Evolutionary conservation across 2,329 filamentous ascomycete species (phyloP), one percentile per base, ranked within the genome.

Genomic region (Lomentospora prolificans): DNA sequence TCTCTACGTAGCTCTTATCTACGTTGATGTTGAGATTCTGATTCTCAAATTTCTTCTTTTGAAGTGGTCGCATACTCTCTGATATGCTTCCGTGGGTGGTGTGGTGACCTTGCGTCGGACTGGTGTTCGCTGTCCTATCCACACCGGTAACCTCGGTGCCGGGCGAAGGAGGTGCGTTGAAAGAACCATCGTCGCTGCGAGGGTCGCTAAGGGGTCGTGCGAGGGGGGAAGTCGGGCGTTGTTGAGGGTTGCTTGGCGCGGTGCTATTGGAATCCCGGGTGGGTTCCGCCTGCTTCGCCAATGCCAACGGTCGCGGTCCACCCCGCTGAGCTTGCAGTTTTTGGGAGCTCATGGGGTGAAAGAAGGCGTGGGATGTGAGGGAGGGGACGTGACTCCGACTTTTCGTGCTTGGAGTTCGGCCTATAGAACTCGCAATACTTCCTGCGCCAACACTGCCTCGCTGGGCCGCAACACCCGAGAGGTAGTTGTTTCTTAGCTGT

Each of bases 321-420:
- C 46, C 46, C 5, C 51, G 65, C 70, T 97, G 94, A 55, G 90
- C 90, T 71, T 97, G 92, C 53, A 97, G 76, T 67, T 90, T 87
- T 68, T 96, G 90, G 24, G 92, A 95, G 72, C 91, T 97, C 90
- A 99, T 95, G 39, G 94, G 94, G 22, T 86, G 87, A 67, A 95
- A 96, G 73, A 99, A 97, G 55, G 89, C 92, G 65, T 92, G 87
- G 14, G 90, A 90, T 2, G 90, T 86, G 55, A 99, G 75, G 1
- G 87, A 90, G 1, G 94, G 91, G 19, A 95, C 90, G 75, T 99
- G 94, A 44, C 89, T 94, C 65, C 86, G 82, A 66, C 86, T 90
- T 50, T 86, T 77, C 44, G 88, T 78, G 61, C 85, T 92, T 27
- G 28, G 39, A 24, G 50, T 28, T 28, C 55, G 12, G 4, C 27